Base-by-base conservation (phyloP, 2,329 filamentous ascomycete genomes). In the Fusarium redolens region DNA sequence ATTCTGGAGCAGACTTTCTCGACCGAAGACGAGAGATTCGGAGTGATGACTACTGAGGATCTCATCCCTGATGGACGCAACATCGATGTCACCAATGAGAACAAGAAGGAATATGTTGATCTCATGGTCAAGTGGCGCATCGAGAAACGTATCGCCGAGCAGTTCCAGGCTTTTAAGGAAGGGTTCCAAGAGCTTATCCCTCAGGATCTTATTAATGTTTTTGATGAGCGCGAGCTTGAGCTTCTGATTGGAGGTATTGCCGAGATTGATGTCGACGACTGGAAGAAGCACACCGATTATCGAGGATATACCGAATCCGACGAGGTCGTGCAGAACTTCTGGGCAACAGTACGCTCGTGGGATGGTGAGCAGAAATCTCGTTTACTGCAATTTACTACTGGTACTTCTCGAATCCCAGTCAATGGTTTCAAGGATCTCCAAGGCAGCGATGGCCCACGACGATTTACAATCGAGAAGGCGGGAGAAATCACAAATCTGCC, bases 251-350 rank as follows among this genome's bases (percentile, higher is more conserved):
- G 96, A 75, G 96, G 96, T 88, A 99, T 99, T 78, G 96, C 96
- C n/a, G 96, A 99, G 84, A 99, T 99, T 76, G 96, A 99, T 79
- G 96, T 99, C 20, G 96, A 99, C 68, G 96, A 99, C 84, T 99
- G 96, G 96, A 98, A 99, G 92, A 99, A 99, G 87, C 96, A 99
- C 85, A 99, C 96, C 51, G 96, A 99, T 81, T 99, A 99, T 84
- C 93, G 96, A 77, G 96, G 96, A 61, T 99, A 99, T 88, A 98
- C 97, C 14, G 96, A 99, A 84, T 95, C 92, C 64, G 96, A 99
- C 78, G 94, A 98, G 80, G 96, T 99, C 31, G 96, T 99, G 75
- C 93, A 97, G 82, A 95, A 97, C 86, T 99, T 99, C 89, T 99
- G 96, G 96, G 95, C 97, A 87, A 96, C 93, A 69, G 96, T 99